A percentile compares a stretch with the other conserved stretches of the same genome.
These are phyloP conservation scores for Backusella parvicylindrica DNA, from an alignment of 192 early-diverging fungal species.

Conservation along the genomic window DNA sequence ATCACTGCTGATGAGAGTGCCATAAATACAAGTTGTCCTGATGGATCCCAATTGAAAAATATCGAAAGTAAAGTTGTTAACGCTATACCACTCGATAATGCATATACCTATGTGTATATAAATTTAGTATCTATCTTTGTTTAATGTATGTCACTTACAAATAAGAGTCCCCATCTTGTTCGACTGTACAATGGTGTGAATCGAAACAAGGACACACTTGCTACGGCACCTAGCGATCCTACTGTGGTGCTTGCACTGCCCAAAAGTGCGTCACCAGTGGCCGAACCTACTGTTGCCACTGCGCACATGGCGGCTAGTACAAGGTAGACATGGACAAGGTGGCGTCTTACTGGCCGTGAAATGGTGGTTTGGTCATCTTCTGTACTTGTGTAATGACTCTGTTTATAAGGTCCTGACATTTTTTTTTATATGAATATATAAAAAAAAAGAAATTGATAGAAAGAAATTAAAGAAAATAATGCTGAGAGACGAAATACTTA, in stretches of 20 bases:
- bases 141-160: too few species aligned
- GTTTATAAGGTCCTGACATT: constrained; percentile 3
- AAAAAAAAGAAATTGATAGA: neutral
- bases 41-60: constrained; percentile 18
- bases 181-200: neutral
- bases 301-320: constrained; percentile 24
- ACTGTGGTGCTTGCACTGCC: neutral
- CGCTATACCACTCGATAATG: constrained; percentile 22
- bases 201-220: constrained; percentile 14
- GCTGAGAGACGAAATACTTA: neutral
- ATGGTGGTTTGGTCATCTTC: constrained; percentile 1
- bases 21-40: constrained; percentile 18
- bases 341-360: constrained; percentile 18
- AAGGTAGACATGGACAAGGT: constrained; percentile 24
- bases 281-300: constrained; percentile 14
- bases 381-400: neutral
- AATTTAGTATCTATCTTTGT: too few species aligned
- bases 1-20: constrained; percentile 40
- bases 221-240: constrained; percentile 7
- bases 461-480: neutral
- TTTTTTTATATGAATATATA: neutral
- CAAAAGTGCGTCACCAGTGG: neutral
- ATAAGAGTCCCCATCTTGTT: constrained; percentile 7
- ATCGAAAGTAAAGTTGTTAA: constrained; percentile 3
- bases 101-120: constrained; percentile 7